Base-by-base conservation (phyloP, 352 stramenopile species). In the Blastocystis sp. region DNA sequence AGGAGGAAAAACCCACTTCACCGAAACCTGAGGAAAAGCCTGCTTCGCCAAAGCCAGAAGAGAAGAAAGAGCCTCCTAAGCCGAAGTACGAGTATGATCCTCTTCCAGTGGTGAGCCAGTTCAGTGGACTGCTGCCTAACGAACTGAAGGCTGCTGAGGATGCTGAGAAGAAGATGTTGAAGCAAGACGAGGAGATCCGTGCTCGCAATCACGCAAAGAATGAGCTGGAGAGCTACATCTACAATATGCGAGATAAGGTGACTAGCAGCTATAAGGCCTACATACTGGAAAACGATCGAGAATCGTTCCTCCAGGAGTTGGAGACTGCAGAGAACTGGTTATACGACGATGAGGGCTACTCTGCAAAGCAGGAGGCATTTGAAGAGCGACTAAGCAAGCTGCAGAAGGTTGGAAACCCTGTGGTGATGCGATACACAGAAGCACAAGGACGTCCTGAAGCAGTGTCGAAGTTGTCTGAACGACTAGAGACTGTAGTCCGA, bases 171-270 rank as follows among this genome's bases (percentile, higher is more conserved):
- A 92, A 93, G 41, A 95, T 95, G 90, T 73, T 93, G 65, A 95
- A 94, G 88, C 94, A 94, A 63, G 85, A 87, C 45, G 76, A 20
- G 26, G 54, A 81, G 7, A 92, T 91, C 18, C 88, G 62, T n/a
- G n/a, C 56, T 16, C 96, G 99, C 92, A 99, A 97, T 34, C 94
- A 96, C 76, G 98, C 99, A 93, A 99, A 98, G 90, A 99, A 99
- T 92, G 97, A 99, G 91, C 93, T 99, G 41, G 97, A 99, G 91
- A 97, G 94, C 56, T 99, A 99, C 91, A 96, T 99, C 91, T 99
- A 99, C 93, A 94, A 96, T 91, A 98, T 99, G 96, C 95, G 97
- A 73, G 97, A 98, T 93, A 96, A 98, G 88, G 91, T 98, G 79
- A 92, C 92, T 90, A 94, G 95, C 87, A 92, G 93, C 79, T 93